These are phyloP conservation scores for Colletotrichum simmondsii DNA, from an alignment of 2,329 filamentous ascomycete genomes.

Conservation along the genomic window DNA sequence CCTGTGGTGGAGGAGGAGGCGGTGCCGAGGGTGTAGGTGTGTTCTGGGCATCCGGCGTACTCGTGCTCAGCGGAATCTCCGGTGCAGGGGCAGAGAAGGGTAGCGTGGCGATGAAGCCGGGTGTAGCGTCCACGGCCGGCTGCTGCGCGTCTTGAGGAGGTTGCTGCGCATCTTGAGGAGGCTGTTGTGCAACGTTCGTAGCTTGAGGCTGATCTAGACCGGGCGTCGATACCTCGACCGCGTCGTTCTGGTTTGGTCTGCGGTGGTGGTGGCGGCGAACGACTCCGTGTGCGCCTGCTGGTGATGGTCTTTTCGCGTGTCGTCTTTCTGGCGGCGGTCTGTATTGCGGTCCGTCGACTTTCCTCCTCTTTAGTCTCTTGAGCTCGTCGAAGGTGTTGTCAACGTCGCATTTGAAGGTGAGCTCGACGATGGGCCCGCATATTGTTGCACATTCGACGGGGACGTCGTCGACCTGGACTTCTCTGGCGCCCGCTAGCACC, in stretches of 20 bases:
- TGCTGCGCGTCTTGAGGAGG: slow-evolving; percentile 1
- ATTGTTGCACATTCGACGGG: slow-evolving; percentile 53
- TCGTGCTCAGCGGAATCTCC: background rate
- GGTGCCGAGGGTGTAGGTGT: background rate
- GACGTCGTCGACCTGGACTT: slow-evolving; percentile 48
- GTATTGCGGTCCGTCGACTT: slow-evolving; percentile 2
- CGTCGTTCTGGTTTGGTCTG: background rate
- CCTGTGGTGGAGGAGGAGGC: background rate
- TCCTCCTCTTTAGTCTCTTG: slow-evolving; percentile 41
- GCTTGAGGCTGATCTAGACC: background rate
- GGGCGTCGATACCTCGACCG: background rate
- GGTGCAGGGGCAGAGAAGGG: slow-evolving; percentile 1
- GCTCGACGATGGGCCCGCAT: slow-evolving; percentile 55
- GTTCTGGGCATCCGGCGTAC: background rate
- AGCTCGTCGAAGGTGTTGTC: slow-evolving; percentile 36
- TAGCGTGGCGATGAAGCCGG: slow-evolving; percentile 25
- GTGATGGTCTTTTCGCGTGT: background rate
- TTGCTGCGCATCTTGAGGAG: background rate
- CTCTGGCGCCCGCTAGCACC: slow-evolving; percentile 42
- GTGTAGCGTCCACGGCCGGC: background rate
- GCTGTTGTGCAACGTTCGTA: background rate
- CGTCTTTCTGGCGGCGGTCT: background rate
- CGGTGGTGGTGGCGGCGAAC: slow-evolving; percentile 20
- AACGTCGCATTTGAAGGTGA: slow-evolving; percentile 49
- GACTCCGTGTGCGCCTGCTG: background rate